These are phyloP conservation scores for Vaccinium darrowii DNA, from an alignment of 148 eudicot species.

Conservation along the genomic window DNA sequence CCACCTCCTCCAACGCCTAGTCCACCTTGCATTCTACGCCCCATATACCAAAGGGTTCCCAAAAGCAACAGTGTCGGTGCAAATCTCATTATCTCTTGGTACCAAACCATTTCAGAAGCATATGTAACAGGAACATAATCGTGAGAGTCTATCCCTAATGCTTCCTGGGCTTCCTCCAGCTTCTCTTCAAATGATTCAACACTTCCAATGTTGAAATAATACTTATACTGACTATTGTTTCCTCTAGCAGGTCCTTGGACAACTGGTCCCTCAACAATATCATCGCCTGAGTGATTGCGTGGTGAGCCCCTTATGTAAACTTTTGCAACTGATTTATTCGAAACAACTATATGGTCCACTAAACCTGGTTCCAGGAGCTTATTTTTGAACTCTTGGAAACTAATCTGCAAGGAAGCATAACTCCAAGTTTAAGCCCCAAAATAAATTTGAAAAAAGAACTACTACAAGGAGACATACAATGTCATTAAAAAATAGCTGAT, in stretches of 20 bases:
- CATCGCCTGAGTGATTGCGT: constrained; percentile 39
- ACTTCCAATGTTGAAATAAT: constrained; percentile 77
- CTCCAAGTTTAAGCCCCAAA: constrained; percentile 9
- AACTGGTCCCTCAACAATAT: constrained; percentile 18
- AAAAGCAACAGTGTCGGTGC: constrained; percentile 70
- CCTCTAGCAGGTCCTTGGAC: constrained; percentile 42
- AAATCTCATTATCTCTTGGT: constrained; percentile 63
- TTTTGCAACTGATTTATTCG: constrained; percentile 83
- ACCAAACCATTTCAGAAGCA: constrained; percentile 69
- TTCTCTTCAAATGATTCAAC: constrained; percentile 85
- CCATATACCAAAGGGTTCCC: constrained; percentile 68
- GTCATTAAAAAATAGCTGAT: neutral
- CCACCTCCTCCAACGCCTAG: constrained; percentile 72
- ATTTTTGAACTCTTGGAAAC: constrained; percentile 93
- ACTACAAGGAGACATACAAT: neutral
- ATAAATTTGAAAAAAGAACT: constrained; percentile 1
- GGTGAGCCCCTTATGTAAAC: constrained; percentile 68
- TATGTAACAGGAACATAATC: constrained; percentile 79
- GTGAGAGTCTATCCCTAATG: constrained; percentile 67
- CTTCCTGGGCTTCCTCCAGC: constrained; percentile 85
- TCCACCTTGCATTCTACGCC: constrained; percentile 83
- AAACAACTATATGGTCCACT: constrained; percentile 76
- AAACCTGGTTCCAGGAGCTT: constrained; percentile 91
- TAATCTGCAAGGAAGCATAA: constrained; percentile 55
- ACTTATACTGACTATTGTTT: constrained; percentile 56